Evolutionary conservation across 192 early-diverging fungal species (phyloP).

Genomic region (Backusella luteola): DNA sequence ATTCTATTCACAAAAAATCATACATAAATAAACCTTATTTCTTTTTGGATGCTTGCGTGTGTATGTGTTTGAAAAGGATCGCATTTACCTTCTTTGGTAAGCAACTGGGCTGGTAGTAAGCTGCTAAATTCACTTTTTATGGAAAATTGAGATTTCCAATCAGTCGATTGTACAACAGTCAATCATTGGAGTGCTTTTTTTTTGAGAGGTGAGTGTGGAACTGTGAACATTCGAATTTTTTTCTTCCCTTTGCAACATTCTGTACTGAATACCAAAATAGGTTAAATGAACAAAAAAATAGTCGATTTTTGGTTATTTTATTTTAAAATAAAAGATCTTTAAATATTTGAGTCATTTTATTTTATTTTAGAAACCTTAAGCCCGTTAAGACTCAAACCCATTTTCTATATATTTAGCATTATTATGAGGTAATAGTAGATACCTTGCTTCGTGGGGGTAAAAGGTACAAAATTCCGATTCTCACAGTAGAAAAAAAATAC

Average conservation of each 20-base stretch:
- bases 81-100: neutral
- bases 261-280: neutral
- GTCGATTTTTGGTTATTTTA: constrained; percentile 1
- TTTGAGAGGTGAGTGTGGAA: neutral
- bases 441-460: neutral
- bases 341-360: neutral
- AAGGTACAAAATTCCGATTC: neutral
- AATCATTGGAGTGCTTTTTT: neutral
- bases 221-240: neutral
- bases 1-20: neutral
- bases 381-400: neutral
- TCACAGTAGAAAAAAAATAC: neutral
- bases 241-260: neutral
- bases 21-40: neutral
- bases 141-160: constrained; percentile 9
- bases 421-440: neutral
- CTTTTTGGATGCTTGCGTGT: neutral
- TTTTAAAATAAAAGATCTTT: neutral
- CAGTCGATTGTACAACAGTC: constrained; percentile 1
- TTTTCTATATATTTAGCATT: neutral
- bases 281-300: neutral
- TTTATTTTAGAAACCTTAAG: neutral
- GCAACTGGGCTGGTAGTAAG: neutral
- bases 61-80: constrained; percentile 7
- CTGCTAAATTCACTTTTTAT: constrained; percentile 7